Evolutionary conservation across 2,329 filamentous ascomycete species (phyloP).

Genomic region (Paecilomyces sp.): DNA sequence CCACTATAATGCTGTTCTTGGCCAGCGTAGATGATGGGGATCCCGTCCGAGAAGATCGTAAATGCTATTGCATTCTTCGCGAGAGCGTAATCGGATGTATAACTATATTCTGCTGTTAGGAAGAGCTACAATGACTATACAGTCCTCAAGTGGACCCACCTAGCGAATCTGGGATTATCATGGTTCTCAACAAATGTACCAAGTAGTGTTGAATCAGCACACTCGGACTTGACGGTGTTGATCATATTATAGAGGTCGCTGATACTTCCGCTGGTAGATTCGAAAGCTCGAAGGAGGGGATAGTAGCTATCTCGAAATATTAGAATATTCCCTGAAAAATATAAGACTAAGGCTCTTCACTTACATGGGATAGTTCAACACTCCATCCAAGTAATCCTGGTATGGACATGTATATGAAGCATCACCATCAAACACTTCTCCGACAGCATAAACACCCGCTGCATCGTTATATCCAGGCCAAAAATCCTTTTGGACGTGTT

Average conservation of each 20-base stretch:
- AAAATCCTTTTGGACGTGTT: conserved; percentile 42
- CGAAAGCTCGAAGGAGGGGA: conserved; percentile 28
- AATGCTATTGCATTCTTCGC: conserved; percentile 58
- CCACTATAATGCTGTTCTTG: conserved; percentile 57
- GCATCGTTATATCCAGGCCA: conserved; percentile 35
- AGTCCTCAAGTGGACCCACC: conserved; percentile 6
- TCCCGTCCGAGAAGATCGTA: conserved; percentile 52
- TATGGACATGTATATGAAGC: conserved; percentile 35
- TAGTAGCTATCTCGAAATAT: conserved; percentile 16
- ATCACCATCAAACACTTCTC: conserved; percentile 40
- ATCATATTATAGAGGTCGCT: conserved; percentile 28
- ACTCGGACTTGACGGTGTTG: conserved; percentile 24
- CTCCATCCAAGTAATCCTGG: conserved; percentile 39
- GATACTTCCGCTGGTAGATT: conserved; percentile 26
- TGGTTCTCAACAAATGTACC: conserved; percentile 57
- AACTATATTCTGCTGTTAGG: conserved; percentile 8
- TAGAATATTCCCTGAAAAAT: not conserved
- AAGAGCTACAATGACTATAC: not conserved
- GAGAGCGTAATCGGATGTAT: conserved; percentile 31
- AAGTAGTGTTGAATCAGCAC: conserved; percentile 41
- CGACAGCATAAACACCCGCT: conserved; percentile 41
- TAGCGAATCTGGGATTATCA: conserved; percentile 51
- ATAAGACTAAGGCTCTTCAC: not conserved
- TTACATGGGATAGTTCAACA: conserved; percentile 43
- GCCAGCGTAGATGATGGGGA: conserved; percentile 62